Evolutionary conservation across 768 basidiomycete species (phyloP), one percentile per base, ranked within the genome.

Genomic region (Collybia nuda): DNA sequence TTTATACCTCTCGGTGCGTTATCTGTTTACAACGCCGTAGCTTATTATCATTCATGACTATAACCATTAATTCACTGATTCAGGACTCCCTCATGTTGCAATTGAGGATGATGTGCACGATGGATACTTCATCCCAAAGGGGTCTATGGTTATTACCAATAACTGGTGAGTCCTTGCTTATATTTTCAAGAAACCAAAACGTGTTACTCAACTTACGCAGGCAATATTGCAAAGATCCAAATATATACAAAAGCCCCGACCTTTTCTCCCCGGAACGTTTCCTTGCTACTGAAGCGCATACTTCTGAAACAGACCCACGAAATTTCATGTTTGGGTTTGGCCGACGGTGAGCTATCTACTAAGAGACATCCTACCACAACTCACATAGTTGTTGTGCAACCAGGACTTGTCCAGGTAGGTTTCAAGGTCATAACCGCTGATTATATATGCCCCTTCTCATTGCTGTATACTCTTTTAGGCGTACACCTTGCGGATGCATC

Each of bases 401-500:
- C 14, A 32, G 32, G 12, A 11, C 32, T 32, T 32, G 32, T 32
- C 32, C 32, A 14, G 32, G 32, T 32, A 6, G 14, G 32, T 32
- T 32, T 32, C 14, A 32, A 32, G 9, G 3, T 2, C 12, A 11
- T 11, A 3, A 26, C 4, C 24, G 7, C 32, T 32, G 12, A 32
- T 28, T 28, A 5, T 28, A n/a, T n/a, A n/a, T 11, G 28, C 14
- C 6, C 14, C 3, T 32, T 32, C 14, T 32, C 12, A 32, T 32
- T 32, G 2, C 14, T 14, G 6, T 11, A 11, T 32, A 11, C 12
- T 11, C 24, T 7, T 4, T 19, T 40, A 68, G 68, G 69, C 22
- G 43, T 40, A 9, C 60, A 60, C 40, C 56, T 73, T n/a, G 67
- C 59, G 0, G 62, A 69, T 38, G 51, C 59, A 0, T 43, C 56